Base-by-base conservation (phyloP, 2,329 filamentous ascomycete genomes). In the Beauveria pseudobassiana region DNA sequence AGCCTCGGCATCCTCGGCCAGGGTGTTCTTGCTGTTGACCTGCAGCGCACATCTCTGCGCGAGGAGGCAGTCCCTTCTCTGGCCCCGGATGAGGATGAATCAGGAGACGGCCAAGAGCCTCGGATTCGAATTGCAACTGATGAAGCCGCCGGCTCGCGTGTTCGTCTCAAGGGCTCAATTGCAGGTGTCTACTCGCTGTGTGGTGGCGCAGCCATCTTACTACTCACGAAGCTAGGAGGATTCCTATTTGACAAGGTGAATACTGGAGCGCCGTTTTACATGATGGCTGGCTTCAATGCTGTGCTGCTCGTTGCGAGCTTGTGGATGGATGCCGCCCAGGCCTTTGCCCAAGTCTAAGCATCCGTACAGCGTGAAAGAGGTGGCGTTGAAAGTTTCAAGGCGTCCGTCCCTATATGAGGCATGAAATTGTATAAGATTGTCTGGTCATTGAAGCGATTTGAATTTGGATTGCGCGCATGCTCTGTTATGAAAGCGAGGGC, bases 121-220 rank as follows among this genome's bases (percentile, higher is more conserved):
- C 68, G 80, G 54, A 70, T 82, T 18, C 69, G 67, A 50, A 66
- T 67, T 55, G 65, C 70, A 8, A 66, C 66, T 7, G 69, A 70
- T 16, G 67, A 71, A 26, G 70, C 75, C 40, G 68, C 72, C 0
- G 70, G 75, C 18, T 81, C 81, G 9, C 75, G 83, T 16, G 80
- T 85, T 43, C 76, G 80, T 34, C 82, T 98, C 59, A 98, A 98
- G 76, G 95, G 95, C 14, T 93, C 91, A 16, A 95, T 99, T 66
- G 93, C 95, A 0, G 95, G 95, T 2, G 88, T 97, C 1, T 99
- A 99, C 74, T 96, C 90, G 59, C 84, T 96, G 65, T 92, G 89
- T 61, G 95, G 95, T 12, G 95, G 93, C 16, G 89, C 87, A 1
- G 95, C 93, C 0, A 99, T 99, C 58, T 74, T 99, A 60, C 75